phyloP scores from a whole-genome alignment of 2,329 filamentous ascomycete genomes.

The Metarhizium album region DNA sequence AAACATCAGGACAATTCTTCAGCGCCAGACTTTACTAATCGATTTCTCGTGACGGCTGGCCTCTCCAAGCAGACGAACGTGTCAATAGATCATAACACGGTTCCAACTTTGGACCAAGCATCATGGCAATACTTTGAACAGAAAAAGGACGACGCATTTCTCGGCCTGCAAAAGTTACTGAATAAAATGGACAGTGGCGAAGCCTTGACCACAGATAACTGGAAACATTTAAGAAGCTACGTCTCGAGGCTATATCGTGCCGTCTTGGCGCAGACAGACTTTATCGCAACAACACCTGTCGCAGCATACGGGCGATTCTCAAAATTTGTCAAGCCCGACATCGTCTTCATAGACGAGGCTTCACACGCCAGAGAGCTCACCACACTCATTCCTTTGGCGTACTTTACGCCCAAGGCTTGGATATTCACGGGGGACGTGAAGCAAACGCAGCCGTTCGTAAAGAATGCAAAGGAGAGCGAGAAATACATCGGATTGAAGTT shows the following conservation, averaged over 20 bases:
- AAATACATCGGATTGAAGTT: slow-evolving; percentile 12
- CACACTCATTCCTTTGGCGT: slow-evolving; percentile 32
- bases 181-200: slow-evolving; percentile 18
- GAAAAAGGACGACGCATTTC: slow-evolving; percentile 20
- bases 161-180: slow-evolving; percentile 26
- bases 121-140: slow-evolving; percentile 30
- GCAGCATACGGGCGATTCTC: slow-evolving; percentile 27
- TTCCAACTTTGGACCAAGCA: slow-evolving; percentile 31
- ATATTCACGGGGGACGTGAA: slow-evolving; percentile 36
- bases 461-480: slow-evolving; percentile 13
- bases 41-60: slow-evolving; percentile 21
- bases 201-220: slow-evolving; percentile 14
- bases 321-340: slow-evolving; percentile 61
- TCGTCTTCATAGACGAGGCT: slow-evolving; percentile 73
- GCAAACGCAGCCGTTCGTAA: slow-evolving; percentile 32
- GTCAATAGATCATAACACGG: slow-evolving; percentile 13
- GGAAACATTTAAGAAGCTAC: slow-evolving; percentile 19
- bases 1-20: neutral
- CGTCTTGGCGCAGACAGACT: slow-evolving; percentile 28
- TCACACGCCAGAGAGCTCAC: slow-evolving; percentile 35
- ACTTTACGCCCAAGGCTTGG: slow-evolving; percentile 30
- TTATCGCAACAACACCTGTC: slow-evolving; percentile 36
- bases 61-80: slow-evolving; percentile 12
- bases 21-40: slow-evolving; percentile 22
- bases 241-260: slow-evolving; percentile 27